phyloP scores from a whole-genome alignment of 2,329 filamentous ascomycete species.

The Fusarium falciforme region DNA sequence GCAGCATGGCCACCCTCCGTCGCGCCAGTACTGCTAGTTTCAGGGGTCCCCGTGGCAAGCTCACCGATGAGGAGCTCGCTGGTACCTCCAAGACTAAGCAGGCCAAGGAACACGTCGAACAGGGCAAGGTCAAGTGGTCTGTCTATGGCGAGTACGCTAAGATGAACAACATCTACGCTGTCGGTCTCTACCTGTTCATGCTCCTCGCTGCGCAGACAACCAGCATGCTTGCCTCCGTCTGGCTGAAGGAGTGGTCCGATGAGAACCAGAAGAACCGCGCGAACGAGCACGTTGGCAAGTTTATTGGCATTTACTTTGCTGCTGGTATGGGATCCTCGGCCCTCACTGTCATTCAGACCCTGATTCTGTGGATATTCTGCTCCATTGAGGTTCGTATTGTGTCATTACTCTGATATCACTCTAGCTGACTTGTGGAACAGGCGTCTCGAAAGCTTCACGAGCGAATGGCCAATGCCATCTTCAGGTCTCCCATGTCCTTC shows the following conservation, averaged over 20 bases:
- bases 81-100: slow-evolving; percentile 82
- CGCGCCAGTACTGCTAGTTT: slow-evolving; percentile 94
- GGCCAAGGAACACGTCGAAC: slow-evolving; percentile 87
- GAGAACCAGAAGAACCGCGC: slow-evolving; percentile 73
- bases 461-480: slow-evolving; percentile 96
- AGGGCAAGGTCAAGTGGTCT: slow-evolving; percentile 96
- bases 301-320: slow-evolving; percentile 94
- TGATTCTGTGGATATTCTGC: slow-evolving; percentile 99
- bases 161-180: slow-evolving; percentile 89
- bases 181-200: slow-evolving; percentile 80
- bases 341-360: slow-evolving; percentile 89
- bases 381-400: slow-evolving; percentile 82
- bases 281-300: slow-evolving; percentile 86
- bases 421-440: slow-evolving; percentile 53
- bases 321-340: slow-evolving; percentile 89
- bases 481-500: slow-evolving; percentile 98
- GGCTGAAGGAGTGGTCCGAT: slow-evolving; percentile 95
- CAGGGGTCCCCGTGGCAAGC: slow-evolving; percentile 84
- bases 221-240: slow-evolving; percentile 86
- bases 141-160: slow-evolving; percentile 96
- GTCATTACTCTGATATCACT: neutral
- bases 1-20: slow-evolving; percentile 84
- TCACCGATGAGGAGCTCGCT: slow-evolving; percentile 84
- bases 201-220: slow-evolving; percentile 84
- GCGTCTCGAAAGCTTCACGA: slow-evolving; percentile 97